These are phyloP conservation scores for Rhynchospora breviuscula DNA, from an alignment of 176 grass and related monocot genomes.

Conservation along the genomic window DNA sequence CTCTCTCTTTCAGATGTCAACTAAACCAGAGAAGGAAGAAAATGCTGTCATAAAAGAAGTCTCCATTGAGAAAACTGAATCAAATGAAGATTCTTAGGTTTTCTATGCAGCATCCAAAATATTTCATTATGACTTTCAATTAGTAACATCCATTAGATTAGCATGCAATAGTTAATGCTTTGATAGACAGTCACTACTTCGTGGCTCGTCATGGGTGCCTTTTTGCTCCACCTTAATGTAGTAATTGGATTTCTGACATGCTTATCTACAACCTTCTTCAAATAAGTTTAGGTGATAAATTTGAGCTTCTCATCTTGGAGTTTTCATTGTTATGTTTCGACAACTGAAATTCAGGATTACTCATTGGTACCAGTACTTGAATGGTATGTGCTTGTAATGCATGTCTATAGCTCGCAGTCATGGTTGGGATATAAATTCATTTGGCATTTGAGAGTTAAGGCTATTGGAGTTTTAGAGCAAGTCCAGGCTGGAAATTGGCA, in stretches of 20 bases:
- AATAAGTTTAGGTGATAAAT: neutral
- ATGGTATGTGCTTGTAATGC: neutral
- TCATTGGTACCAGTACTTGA: neutral
- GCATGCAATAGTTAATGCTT: neutral
- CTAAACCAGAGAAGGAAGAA: conserved; percentile 16
- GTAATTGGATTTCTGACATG: neutral
- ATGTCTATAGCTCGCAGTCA: neutral
- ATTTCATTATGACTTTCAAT: neutral
- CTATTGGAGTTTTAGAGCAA: neutral
- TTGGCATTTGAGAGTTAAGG: neutral
- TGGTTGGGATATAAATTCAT: neutral
- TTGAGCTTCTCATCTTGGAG: neutral
- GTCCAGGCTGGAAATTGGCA: neutral
- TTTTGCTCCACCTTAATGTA: neutral
- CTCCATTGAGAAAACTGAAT: neutral
- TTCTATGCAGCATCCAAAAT: neutral
- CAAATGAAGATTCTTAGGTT: neutral
- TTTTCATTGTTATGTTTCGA: neutral
- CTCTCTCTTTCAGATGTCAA: conserved; percentile 10
- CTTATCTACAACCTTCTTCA: neutral
- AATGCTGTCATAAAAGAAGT: neutral
- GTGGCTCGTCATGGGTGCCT: conserved; percentile 2
- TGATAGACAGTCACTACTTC: neutral
- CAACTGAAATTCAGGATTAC: neutral
- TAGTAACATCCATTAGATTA: neutral